These are phyloP conservation scores for Trebouxia sp. DNA, from an alignment of 139 green algal genomes.

Conservation along the genomic window DNA sequence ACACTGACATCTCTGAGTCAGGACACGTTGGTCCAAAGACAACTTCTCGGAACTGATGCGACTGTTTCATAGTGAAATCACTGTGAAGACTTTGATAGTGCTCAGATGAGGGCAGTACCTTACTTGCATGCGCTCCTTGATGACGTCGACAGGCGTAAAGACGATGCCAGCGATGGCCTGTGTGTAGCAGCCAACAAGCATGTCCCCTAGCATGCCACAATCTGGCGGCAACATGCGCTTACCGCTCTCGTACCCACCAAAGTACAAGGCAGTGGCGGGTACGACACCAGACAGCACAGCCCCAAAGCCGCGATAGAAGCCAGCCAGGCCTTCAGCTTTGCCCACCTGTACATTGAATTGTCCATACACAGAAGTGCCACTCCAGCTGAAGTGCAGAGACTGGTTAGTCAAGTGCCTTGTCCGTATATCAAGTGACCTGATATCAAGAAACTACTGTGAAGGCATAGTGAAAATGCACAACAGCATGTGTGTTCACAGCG, in stretches of 20 bases:
- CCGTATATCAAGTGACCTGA: too few relatives aligned
- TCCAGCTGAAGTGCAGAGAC: neutral
- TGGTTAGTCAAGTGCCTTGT: neutral
- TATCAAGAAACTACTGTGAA: too few relatives aligned
- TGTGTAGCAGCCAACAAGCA: slow-evolving; percentile 63
- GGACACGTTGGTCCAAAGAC: too few relatives aligned
- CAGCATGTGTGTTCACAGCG: too few relatives aligned
- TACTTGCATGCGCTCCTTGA: slow-evolving; percentile 86
- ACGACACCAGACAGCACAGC: slow-evolving; percentile 62
- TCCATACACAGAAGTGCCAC: neutral
- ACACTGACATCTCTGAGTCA: too few relatives aligned
- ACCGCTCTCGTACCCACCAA: slow-evolving; percentile 68
- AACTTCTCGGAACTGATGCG: too few relatives aligned
- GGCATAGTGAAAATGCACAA: too few relatives aligned
- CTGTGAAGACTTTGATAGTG: too few relatives aligned
- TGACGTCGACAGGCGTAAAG: slow-evolving; percentile 89
- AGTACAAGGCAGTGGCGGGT: slow-evolving; percentile 78
- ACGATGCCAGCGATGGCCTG: slow-evolving; percentile 78
- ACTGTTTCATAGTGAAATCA: too few relatives aligned
- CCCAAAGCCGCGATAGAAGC: slow-evolving; percentile 76
- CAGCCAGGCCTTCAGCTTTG: slow-evolving; percentile 48
- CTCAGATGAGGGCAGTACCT: slow-evolving; percentile 29
- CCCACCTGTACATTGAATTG: slow-evolving; percentile 39
- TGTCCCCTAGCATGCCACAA: slow-evolving; percentile 58
- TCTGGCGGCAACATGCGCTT: slow-evolving; percentile 40